Evolutionary conservation across 2,329 filamentous ascomycete genomes (phyloP).

Genomic region (Stylonectria norvegica): DNA sequence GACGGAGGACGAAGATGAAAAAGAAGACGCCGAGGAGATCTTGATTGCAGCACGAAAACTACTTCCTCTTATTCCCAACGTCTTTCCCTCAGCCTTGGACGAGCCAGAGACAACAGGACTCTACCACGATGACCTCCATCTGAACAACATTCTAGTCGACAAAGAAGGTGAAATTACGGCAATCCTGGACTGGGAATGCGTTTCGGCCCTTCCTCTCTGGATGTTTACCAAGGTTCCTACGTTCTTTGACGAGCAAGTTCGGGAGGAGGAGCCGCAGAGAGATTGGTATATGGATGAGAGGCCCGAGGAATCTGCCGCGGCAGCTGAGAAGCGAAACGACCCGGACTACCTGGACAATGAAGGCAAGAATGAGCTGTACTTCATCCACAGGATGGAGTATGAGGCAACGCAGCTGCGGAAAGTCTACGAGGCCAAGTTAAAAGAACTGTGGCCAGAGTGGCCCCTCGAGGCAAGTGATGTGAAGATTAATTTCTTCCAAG

Average conservation of each 20-base stretch:
- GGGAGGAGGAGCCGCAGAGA: conserved; percentile 31
- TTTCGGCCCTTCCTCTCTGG: conserved; percentile 40
- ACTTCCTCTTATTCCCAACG: too few relatives aligned
- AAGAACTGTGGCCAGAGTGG: conserved; percentile 32
- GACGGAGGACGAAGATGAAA: too few relatives aligned
- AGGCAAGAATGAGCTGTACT: conserved; percentile 38
- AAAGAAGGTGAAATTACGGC: conserved; percentile 32
- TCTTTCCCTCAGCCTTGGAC: conserved; percentile 23
- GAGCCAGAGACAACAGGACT: conserved; percentile 30
- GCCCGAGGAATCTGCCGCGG: conserved; percentile 7
- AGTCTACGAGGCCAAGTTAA: conserved; percentile 30
- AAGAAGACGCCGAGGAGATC: too few relatives aligned
- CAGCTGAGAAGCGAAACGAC: not conserved
- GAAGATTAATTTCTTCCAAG: conserved; percentile 30
- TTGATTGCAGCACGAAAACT: too few relatives aligned
- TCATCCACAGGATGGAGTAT: conserved; percentile 38
- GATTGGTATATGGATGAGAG: conserved; percentile 30
- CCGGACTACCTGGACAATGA: conserved; percentile 34
- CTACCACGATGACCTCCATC: conserved; percentile 34
- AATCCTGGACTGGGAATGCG: conserved; percentile 43
- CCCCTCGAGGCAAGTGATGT: conserved; percentile 21
- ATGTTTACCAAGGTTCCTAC: conserved; percentile 30
- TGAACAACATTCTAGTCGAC: conserved; percentile 40
- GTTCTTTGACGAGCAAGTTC: conserved; percentile 30
- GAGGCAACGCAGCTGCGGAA: conserved; percentile 37